phyloP scores from a whole-genome alignment of 169 alveolate genomes.

The Miamiensis avidus region DNA sequence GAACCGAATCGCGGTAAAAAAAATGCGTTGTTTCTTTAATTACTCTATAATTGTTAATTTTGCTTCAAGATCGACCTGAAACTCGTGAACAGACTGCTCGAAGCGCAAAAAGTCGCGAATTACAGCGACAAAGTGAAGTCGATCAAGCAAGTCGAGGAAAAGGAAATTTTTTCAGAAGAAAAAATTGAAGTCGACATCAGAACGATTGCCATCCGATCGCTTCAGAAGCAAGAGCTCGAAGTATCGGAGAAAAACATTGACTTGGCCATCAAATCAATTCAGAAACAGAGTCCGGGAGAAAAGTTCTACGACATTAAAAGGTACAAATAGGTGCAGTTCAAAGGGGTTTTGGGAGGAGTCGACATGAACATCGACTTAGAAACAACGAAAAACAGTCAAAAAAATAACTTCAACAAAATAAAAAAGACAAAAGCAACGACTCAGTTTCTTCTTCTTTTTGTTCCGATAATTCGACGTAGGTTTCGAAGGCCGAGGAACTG shows the following conservation, averaged over 20 bases:
- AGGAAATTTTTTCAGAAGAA: not conserved
- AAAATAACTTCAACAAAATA: too few relatives aligned
- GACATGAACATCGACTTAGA: constrained; percentile 3
- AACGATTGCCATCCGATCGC: constrained; percentile 11
- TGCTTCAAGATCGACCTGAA: not conserved
- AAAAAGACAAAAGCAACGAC: not conserved
- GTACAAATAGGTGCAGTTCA: not conserved
- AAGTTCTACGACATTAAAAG: constrained; percentile 9
- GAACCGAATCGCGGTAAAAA: not conserved
- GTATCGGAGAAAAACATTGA: constrained; percentile 27
- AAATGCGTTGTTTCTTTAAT: not conserved
- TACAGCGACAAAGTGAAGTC: not conserved
- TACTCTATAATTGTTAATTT: not conserved
- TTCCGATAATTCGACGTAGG: not conserved
- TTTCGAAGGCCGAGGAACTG: not conserved
- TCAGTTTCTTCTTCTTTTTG: not conserved
- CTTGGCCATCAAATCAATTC: constrained; percentile 7
- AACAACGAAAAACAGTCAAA: not conserved
- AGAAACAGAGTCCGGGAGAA: constrained; percentile 2
- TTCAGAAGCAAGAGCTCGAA: constrained; percentile 5
- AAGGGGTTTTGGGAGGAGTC: constrained; percentile 22
- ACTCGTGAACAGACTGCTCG: not conserved
- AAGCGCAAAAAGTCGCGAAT: not conserved
- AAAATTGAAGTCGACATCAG: constrained; percentile 8
- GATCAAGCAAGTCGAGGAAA: not conserved